Evolutionary conservation across 2,329 filamentous ascomycete species (phyloP).

Genomic region (Metarhizium brunneum): DNA sequence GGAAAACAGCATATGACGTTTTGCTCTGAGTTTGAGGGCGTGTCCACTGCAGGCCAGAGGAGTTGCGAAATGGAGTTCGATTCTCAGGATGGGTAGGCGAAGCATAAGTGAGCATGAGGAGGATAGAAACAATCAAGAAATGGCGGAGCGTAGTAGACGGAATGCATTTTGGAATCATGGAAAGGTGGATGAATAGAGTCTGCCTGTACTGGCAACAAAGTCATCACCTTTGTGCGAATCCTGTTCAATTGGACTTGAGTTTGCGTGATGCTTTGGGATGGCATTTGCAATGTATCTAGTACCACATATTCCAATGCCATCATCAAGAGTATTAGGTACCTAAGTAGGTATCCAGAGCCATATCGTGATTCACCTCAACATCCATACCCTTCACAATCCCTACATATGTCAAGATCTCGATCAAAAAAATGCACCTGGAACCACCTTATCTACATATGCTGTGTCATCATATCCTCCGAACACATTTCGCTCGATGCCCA

Average conservation of each 20-base stretch:
- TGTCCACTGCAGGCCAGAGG: conserved; percentile 5
- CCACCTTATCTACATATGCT: neutral
- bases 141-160: neutral
- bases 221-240: neutral
- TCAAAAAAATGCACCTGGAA: neutral
- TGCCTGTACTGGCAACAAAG: neutral
- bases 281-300: neutral
- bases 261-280: too few species aligned
- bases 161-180: neutral
- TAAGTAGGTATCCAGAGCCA: too few species aligned
- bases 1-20: neutral
- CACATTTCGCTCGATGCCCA: neutral
- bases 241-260: neutral
- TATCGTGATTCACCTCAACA: too few species aligned
- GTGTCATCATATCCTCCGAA: neutral
- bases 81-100: conserved; percentile 3
- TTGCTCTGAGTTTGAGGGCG: neutral
- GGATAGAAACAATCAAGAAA: neutral
- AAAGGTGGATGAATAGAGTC: neutral
- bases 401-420: neutral
- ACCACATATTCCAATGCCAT: neutral
- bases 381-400: neutral
- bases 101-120: neutral
- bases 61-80: conserved; percentile 1
- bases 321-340: too few species aligned